Evolutionary conservation across 768 basidiomycete species (phyloP).

Genomic region (Tulasnella sp.): DNA sequence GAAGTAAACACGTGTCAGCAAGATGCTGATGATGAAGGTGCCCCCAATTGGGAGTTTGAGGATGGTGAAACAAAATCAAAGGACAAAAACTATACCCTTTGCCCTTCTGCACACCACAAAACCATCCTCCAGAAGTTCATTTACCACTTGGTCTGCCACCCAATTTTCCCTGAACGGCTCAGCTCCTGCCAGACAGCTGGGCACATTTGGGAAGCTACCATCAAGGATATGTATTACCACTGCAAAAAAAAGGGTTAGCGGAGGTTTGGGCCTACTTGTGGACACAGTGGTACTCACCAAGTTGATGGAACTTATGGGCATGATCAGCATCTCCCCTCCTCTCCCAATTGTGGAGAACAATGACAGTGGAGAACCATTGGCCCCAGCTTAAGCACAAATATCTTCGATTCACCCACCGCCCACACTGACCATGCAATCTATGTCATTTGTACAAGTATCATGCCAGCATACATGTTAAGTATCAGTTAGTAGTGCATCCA

Average conservation of each 20-base stretch:
- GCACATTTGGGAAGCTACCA: neutral
- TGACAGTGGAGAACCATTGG: neutral
- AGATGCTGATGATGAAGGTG: constrained; percentile 33
- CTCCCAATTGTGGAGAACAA: neutral
- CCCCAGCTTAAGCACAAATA: neutral
- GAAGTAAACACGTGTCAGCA: neutral
- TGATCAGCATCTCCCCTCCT: constrained; percentile 27
- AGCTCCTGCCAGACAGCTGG: neutral
- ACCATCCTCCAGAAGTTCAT: neutral
- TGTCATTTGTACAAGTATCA: neutral
- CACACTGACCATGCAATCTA: neutral
- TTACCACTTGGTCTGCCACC: neutral
- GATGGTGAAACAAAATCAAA: constrained; percentile 30
- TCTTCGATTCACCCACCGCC: neutral
- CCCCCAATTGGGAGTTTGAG: constrained; percentile 35
- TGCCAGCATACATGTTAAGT: no score
- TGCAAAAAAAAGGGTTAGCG: constrained; percentile 34
- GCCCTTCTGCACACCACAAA: constrained; percentile 35
- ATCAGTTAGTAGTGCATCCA: no score
- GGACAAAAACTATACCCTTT: constrained; percentile 34
- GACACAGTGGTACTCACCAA: constrained; percentile 38
- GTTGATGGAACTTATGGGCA: constrained; percentile 39
- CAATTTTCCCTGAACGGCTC: neutral
- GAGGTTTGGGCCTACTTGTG: constrained; percentile 42
- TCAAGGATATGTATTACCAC: constrained; percentile 32